phyloP scores from a whole-genome alignment of 2,329 filamentous ascomycete genomes.

The Nigrospora osmanthi region DNA sequence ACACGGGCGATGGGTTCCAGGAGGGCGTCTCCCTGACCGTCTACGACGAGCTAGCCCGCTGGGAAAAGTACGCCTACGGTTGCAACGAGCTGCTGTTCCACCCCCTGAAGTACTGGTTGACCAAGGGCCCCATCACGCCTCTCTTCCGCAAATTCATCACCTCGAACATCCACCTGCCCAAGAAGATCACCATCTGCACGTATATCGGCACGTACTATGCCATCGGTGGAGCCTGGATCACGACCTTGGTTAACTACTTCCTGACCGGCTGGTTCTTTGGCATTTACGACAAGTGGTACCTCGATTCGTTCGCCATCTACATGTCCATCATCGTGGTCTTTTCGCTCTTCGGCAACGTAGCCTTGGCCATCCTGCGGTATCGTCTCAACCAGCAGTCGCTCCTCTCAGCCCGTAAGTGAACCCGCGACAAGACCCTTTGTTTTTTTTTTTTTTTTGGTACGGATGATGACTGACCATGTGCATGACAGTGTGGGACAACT shows the following conservation, averaged over 20 bases:
- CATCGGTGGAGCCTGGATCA: conserved; percentile 66
- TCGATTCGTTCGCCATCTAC: conserved; percentile 43
- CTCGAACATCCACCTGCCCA: conserved; percentile 66
- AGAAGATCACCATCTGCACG: conserved; percentile 67
- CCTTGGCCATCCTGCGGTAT: conserved; percentile 52
- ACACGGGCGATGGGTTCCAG: conserved; percentile 70
- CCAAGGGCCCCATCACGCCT: conserved; percentile 68
- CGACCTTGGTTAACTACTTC: conserved; percentile 69
- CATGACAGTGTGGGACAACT: conserved; percentile 38
- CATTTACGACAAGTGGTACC: conserved; percentile 49
- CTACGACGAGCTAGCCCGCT: conserved; percentile 75
- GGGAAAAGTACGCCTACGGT: conserved; percentile 83
- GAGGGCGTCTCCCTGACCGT: conserved; percentile 79
- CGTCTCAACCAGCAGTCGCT: conserved; percentile 44
- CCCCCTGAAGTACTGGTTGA: conserved; percentile 65
- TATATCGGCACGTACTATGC: conserved; percentile 79
- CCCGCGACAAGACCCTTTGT: neutral
- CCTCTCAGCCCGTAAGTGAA: conserved; percentile 28
- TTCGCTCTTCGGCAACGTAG: conserved; percentile 22
- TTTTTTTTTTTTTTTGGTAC: neutral
- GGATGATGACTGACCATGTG: neutral
- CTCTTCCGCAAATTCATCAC: conserved; percentile 68
- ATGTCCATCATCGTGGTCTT: conserved; percentile 24
- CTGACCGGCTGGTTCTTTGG: conserved; percentile 60
- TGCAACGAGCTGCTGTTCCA: conserved; percentile 80